Base-by-base conservation (phyloP, 1,284 basidiomycete genomes). In the Sporisorium graminicola region DNA sequence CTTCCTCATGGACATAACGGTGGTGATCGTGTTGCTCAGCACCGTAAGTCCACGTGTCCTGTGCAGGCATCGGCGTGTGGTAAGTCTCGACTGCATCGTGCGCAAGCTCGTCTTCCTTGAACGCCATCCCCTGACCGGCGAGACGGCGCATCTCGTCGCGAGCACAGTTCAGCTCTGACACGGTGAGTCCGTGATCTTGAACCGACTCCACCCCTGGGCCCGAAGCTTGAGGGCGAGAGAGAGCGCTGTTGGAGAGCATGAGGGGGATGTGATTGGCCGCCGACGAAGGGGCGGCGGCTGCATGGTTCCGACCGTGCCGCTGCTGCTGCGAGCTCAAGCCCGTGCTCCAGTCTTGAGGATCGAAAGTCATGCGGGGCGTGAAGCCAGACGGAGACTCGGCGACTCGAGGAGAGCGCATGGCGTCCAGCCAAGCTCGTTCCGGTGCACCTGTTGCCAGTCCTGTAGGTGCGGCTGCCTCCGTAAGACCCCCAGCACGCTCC, bases 341-440 rank as follows among this genome's bases (percentile, higher is more conserved):
- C 5, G 58, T 56, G 35, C 46, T 47, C 73, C 67, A 75, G n/a
- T 65, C 66, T 4, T 66, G 62, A 33, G 72, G 62, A 33, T 75
- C 72, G 49, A 74, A 79, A n/a, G 46, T 47, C 74, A 79, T 69
- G 1, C 59, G 49, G 5, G 77, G 77, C 22, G 77, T 79, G 55
- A 66, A 74, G 16, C 78, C 78, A 6, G 76, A 70, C 9, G 78
- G 76, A 49, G 76, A 78, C 12, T 73, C 60, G 27, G 61, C 74
- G 7, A 76, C 35, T 6, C 76, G 49, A 1, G 76, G 76, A 29
- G 78, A 80, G 7, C 70, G 69, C 63, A 78, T 57, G 5, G 62
- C 60, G 49, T 73, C 78, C 9, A 80, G 52, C 73, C 67, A 65
- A 0, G 67, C 66, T 3, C 64, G 66, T 22, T 70, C 67, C 2